A percentile compares a stretch with the other conserved stretches of the same genome.
These are phyloP conservation scores for Porphyra umbilicalis DNA, from an alignment of 31 red algal genomes.

Conservation along the genomic window DNA sequence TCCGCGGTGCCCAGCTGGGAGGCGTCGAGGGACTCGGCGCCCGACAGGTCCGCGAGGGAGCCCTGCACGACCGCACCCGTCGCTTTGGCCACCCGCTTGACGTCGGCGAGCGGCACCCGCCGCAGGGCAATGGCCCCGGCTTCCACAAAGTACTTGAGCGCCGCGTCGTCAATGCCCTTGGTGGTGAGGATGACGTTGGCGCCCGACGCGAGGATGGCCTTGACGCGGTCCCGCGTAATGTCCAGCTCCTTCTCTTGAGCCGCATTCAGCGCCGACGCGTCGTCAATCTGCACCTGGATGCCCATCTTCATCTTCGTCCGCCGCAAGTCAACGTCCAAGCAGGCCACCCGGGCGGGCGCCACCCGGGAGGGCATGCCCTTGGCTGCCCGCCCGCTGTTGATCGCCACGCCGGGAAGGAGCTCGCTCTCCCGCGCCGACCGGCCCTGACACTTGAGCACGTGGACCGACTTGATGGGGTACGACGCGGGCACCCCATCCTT, in stretches of 20 bases:
- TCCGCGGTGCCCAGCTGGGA: constrained; percentile 73
- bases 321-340: constrained; percentile 86
- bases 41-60: constrained; percentile 77
- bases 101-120: constrained; percentile 61
- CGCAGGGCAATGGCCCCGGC: constrained; percentile 82
- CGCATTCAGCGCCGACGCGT: constrained; percentile 69
- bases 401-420: constrained; percentile 69
- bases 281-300: constrained; percentile 66
- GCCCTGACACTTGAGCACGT: constrained; percentile 91
- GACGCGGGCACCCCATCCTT: constrained; percentile 19
- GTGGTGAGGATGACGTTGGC: constrained; percentile 93
- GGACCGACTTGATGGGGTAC: constrained; percentile 92
- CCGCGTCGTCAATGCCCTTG: constrained; percentile 96
- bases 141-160: constrained; percentile 97
- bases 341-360: constrained; percentile 71
- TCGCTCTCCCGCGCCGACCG: constrained; percentile 77
- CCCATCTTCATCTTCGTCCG: constrained; percentile 95
- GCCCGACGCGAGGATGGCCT: constrained; percentile 75
- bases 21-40: constrained; percentile 92
- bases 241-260: constrained; percentile 87
- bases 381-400: constrained; percentile 73
- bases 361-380: constrained; percentile 82
- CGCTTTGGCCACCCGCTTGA: constrained; percentile 84
- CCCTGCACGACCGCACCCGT: constrained; percentile 80
- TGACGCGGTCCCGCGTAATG: constrained; percentile 76